These are phyloP conservation scores for Teunomyces pallodes DNA, from an alignment of 805 yeast species.

Conservation along the genomic window DNA sequence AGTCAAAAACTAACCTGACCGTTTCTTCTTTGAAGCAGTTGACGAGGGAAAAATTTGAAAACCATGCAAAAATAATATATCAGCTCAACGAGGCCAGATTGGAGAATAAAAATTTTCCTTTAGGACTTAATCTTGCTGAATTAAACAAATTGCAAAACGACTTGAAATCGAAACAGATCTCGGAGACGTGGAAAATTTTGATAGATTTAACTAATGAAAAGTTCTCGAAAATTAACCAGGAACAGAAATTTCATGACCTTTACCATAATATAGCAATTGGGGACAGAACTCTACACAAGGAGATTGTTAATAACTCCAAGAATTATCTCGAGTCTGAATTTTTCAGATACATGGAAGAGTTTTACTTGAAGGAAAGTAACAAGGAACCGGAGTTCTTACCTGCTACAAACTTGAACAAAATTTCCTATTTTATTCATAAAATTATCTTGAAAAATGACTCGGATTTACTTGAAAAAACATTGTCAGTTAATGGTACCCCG, in stretches of 20 bases:
- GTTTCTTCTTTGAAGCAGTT: conserved; percentile 28
- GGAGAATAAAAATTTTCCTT: conserved; percentile 47
- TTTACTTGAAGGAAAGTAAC: conserved; percentile 56
- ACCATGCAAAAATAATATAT: conserved; percentile 68
- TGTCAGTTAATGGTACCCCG: conserved; percentile 72
- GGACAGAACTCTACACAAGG: conserved; percentile 29
- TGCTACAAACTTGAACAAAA: conserved; percentile 65
- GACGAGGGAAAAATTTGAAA: conserved; percentile 61
- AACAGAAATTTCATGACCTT: conserved; percentile 28
- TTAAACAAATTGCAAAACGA: conserved; percentile 58
- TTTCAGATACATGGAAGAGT: conserved; percentile 64
- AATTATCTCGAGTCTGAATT: conserved; percentile 73
- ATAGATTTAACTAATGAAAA: conserved; percentile 44
- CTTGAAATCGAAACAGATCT: conserved; percentile 64
- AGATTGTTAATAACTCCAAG: conserved; percentile 55
- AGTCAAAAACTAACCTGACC: conserved; percentile 5
- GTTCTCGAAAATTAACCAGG: conserved; percentile 31
- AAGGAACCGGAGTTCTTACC: conserved; percentile 44
- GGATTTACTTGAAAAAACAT: conserved; percentile 24
- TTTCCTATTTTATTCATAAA: conserved; percentile 53
- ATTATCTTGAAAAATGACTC: conserved; percentile 31
- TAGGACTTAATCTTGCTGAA: conserved; percentile 59
- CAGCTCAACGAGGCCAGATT: conserved; percentile 70
- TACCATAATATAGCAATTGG: conserved; percentile 20
- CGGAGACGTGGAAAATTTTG: conserved; percentile 72